A percentile compares a stretch with the other conserved stretches of the same genome.
These are phyloP conservation scores for Xerocomellus intermedius DNA, from an alignment of 768 basidiomycete genomes.

Conservation along the genomic window DNA sequence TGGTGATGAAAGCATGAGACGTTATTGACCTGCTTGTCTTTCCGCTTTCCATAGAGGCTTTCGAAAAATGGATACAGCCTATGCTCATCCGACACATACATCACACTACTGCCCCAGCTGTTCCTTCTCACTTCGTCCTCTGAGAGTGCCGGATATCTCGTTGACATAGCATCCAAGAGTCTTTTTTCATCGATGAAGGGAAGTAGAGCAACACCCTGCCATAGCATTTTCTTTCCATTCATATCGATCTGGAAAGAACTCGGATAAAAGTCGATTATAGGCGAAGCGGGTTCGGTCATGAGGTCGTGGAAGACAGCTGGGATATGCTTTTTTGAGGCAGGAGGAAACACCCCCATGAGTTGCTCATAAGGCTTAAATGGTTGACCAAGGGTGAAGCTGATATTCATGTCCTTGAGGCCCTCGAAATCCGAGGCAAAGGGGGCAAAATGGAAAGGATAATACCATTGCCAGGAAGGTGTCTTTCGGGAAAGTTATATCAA, in stretches of 20 bases:
- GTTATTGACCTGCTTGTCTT: slow-evolving; percentile 62
- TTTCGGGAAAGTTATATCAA: slow-evolving; percentile 31
- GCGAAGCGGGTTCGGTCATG: slow-evolving; percentile 85
- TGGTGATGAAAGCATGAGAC: slow-evolving; percentile 1
- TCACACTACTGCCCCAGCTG: slow-evolving; percentile 75
- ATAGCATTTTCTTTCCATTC: slow-evolving; percentile 99
- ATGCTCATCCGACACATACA: slow-evolving; percentile 85
- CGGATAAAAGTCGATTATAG: slow-evolving; percentile 97
- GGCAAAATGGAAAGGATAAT: slow-evolving; percentile 97
- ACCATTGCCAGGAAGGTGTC: slow-evolving; percentile 99
- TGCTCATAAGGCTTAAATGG: slow-evolving; percentile 99
- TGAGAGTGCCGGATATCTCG: slow-evolving; percentile 59
- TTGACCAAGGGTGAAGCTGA: slow-evolving; percentile 73
- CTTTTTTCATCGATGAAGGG: slow-evolving; percentile 92
- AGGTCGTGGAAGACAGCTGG: slow-evolving; percentile 81
- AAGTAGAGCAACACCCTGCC: slow-evolving; percentile 96
- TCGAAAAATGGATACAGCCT: slow-evolving; percentile 86
- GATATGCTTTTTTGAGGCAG: slow-evolving; percentile 82
- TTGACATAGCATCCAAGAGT: slow-evolving; percentile 79
- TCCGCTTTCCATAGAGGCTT: slow-evolving; percentile 86
- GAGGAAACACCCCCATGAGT: slow-evolving; percentile 96
- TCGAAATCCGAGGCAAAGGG: slow-evolving; percentile 96
- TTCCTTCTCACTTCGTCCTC: slow-evolving; percentile 87
- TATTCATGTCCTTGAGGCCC: slow-evolving; percentile 72
- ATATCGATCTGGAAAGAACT: slow-evolving; percentile 92